Conservation (phyloP, 345 rosid species). For the Mercurialis annua region DNA sequence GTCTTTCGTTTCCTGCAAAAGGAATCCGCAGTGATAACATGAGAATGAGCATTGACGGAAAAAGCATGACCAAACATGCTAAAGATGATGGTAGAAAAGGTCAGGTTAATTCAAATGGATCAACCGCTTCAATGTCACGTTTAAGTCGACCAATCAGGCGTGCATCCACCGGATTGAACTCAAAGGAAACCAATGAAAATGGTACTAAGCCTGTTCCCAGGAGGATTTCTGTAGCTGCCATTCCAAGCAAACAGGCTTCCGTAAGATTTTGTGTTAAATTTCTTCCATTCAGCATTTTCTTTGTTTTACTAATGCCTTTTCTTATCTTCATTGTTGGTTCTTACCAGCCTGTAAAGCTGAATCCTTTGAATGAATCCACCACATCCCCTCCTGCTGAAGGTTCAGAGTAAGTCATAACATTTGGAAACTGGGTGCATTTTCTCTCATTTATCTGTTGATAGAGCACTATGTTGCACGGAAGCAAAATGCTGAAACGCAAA, state of each 20-base stretch:
- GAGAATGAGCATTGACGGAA: slow-evolving; percentile 60
- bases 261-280: slow-evolving; percentile 30
- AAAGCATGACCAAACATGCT: slow-evolving; percentile 38
- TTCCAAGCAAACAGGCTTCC: slow-evolving; percentile 32
- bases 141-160: slow-evolving; percentile 27
- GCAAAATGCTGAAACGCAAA: too few species aligned
- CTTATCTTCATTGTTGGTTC: slow-evolving; percentile 8
- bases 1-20: slow-evolving; percentile 62
- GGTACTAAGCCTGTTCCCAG: slow-evolving; percentile 27
- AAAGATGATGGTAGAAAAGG: slow-evolving; percentile 24
- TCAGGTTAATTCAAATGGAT: slow-evolving; percentile 28
- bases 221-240: slow-evolving; percentile 34
- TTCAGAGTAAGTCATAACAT: slow-evolving; percentile 45
- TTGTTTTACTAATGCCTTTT: not conserved
- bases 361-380: slow-evolving; percentile 34
- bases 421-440: slow-evolving; percentile 1
- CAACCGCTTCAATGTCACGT: slow-evolving; percentile 26
- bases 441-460: slow-evolving; percentile 3
- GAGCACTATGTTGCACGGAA: too few species aligned
- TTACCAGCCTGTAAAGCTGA: slow-evolving; percentile 46
- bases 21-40: slow-evolving; percentile 39
- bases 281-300: not conserved
- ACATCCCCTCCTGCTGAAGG: slow-evolving; percentile 27
- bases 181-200: slow-evolving; percentile 31
- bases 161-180: slow-evolving; percentile 23